A percentile compares a stretch with the other conserved stretches of the same genome.
Conservation (phyloP, 768 basidiomycete genomes). For the Chiua virens region DNA sequence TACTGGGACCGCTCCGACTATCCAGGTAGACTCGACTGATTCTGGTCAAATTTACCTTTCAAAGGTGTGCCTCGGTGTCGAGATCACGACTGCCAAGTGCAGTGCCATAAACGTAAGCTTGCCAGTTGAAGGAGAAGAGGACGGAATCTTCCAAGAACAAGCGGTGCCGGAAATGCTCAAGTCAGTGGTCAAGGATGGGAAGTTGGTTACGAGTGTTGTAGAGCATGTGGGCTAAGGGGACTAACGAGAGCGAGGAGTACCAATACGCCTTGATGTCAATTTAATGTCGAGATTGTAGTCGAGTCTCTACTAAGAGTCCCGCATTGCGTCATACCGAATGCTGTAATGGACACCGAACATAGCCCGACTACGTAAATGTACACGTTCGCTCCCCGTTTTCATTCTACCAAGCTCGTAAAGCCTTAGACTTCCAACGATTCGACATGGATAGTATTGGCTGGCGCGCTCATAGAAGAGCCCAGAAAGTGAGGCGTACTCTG, state of each 20-base stretch:
- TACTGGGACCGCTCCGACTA: constrained; percentile 84
- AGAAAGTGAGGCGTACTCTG: constrained; percentile 40
- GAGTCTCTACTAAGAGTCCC: background rate
- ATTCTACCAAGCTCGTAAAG: background rate
- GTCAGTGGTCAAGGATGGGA: constrained; percentile 77
- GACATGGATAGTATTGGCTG: constrained; percentile 78
- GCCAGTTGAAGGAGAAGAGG: constrained; percentile 85
- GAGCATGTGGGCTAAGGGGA: constrained; percentile 68
- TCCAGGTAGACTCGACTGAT: constrained; percentile 93
- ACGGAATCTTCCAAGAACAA: constrained; percentile 87
- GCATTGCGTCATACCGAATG: background rate
- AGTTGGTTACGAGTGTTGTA: constrained; percentile 83
- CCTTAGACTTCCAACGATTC: background rate
- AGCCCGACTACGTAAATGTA: background rate
- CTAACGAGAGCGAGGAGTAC: background rate
- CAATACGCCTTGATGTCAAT: background rate
- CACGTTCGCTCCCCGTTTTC: background rate
- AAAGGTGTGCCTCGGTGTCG: constrained; percentile 71
- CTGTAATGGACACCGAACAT: background rate
- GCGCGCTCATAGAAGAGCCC: constrained; percentile 65
- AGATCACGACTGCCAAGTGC: constrained; percentile 94
- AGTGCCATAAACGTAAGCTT: constrained; percentile 89
- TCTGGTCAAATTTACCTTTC: constrained; percentile 94
- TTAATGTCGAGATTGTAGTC: background rate
- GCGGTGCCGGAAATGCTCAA: constrained; percentile 96